Percentiles rank a stretch among this genome's conserved stretches.
phyloP scores from a whole-genome alignment of 1,139 yeast species.

The Lodderomyces theae region DNA sequence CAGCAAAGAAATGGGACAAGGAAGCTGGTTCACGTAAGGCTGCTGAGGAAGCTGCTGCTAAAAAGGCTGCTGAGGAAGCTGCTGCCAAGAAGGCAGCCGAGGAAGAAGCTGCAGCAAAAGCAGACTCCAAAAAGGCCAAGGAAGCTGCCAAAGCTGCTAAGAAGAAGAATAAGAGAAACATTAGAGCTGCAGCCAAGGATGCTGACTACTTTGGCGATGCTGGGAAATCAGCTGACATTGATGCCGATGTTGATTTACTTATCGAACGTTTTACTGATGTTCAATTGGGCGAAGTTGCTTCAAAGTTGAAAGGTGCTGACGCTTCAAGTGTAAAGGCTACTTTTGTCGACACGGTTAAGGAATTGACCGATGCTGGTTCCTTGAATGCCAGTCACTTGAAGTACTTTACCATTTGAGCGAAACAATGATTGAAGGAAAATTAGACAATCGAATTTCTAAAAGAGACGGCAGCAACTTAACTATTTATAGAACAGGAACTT shows the following conservation, averaged over 20 bases:
- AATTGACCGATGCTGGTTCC: constrained; percentile 32
- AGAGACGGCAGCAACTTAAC: not conserved
- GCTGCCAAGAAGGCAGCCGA: constrained; percentile 75
- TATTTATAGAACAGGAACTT: constrained; percentile 1
- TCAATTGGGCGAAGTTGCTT: constrained; percentile 69
- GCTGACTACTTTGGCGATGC: constrained; percentile 81
- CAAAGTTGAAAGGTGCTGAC: constrained; percentile 52
- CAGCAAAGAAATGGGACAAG: constrained; percentile 93
- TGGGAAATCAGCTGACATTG: constrained; percentile 62
- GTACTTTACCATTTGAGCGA: constrained; percentile 24
- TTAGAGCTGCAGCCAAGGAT: constrained; percentile 83
- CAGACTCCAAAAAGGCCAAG: constrained; percentile 80
- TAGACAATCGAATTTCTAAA: too few relatives aligned
- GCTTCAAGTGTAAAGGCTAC: constrained; percentile 52
- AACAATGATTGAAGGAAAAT: too few relatives aligned
- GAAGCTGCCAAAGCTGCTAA: constrained; percentile 96
- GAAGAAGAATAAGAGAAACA: constrained; percentile 96
- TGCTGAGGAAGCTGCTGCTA: constrained; percentile 80
- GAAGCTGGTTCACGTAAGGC: constrained; percentile 98
- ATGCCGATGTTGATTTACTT: constrained; percentile 74
- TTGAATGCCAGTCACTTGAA: constrained; percentile 34
- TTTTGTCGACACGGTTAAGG: constrained; percentile 47
- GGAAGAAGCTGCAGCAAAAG: constrained; percentile 68
- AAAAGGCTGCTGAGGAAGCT: constrained; percentile 80
- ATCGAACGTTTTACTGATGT: constrained; percentile 78